phyloP scores from a whole-genome alignment of 1,284 basidiomycete species.

The Schizophyllum amplum region DNA sequence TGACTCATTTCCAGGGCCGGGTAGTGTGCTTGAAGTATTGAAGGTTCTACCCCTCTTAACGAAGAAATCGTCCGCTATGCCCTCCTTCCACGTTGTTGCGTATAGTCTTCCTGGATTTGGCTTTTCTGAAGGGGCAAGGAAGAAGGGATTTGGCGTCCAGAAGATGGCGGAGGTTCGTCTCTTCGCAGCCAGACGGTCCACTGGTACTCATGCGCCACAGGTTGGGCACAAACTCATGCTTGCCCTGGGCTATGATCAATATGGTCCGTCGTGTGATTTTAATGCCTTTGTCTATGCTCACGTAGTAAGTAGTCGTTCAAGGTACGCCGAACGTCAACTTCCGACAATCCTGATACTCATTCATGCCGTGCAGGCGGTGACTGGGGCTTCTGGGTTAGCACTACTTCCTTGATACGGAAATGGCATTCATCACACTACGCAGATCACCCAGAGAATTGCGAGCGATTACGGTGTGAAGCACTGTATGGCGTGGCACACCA shows the following conservation, averaged over 20 bases:
- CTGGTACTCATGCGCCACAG: constrained; percentile 12
- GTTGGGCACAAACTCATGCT: constrained; percentile 43
- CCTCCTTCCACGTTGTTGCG: constrained; percentile 52
- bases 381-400: constrained; percentile 22
- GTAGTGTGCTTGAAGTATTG: constrained; percentile 45
- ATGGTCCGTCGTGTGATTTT: constrained; percentile 26
- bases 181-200: neutral
- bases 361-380: constrained; percentile 30
- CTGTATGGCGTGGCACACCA: constrained; percentile 33
- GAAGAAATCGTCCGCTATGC: constrained; percentile 29
- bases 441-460: constrained; percentile 25
- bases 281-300: neutral
- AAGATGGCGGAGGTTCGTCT: constrained; percentile 33
- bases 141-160: constrained; percentile 22
- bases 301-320: neutral
- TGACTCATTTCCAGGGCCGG: constrained; percentile 39
- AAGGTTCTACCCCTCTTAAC: constrained; percentile 47
- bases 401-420: neutral
- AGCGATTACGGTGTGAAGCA: constrained; percentile 26
- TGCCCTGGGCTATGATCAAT: constrained; percentile 42
- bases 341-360: constrained; percentile 23
- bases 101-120: constrained; percentile 46
- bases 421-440: neutral
- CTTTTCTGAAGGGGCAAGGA: constrained; percentile 37
- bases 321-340: neutral